Conservation (phyloP, 805 yeast species). For the Tetrapisispora arboricola region DNA sequence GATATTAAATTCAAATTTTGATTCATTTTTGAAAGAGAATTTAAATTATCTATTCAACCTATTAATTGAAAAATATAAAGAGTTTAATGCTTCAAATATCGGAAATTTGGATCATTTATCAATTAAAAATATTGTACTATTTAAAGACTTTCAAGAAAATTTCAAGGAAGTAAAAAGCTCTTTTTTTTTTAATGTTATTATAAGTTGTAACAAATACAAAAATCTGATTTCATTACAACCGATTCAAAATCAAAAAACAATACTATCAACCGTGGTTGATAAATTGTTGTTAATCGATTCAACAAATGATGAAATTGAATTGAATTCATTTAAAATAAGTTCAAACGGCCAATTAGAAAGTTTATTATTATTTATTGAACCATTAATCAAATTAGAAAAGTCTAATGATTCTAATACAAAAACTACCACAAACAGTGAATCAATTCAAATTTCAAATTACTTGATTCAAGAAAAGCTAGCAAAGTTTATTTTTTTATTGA, state of each 20-base stretch:
- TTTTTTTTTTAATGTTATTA: constrained; percentile 13
- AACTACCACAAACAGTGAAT: not conserved
- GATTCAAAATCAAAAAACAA: constrained; percentile 35
- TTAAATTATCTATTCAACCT: constrained; percentile 52
- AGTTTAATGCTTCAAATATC: constrained; percentile 19
- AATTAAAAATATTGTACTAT: constrained; percentile 1
- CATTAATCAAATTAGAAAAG: constrained; percentile 6
- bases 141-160: not conserved
- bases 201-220: constrained; percentile 17
- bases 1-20: constrained; percentile 53
- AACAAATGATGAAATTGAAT: not conserved
- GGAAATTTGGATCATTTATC: constrained; percentile 6
- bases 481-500: constrained; percentile 56
- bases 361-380: constrained; percentile 15
- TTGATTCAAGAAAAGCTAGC: constrained; percentile 49
- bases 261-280: constrained; percentile 46
- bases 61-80: constrained; percentile 34
- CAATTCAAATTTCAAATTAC: not conserved
- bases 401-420: not conserved
- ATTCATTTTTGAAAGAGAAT: constrained; percentile 32
- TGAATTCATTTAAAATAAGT: constrained; percentile 6
- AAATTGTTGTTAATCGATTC: not conserved
- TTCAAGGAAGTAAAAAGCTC: not conserved
- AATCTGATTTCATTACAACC: constrained; percentile 16
- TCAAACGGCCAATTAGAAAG: constrained; percentile 18